These are phyloP conservation scores for Elongisporangium anandrum DNA, from an alignment of 352 stramenopile genomes.

Conservation along the genomic window DNA sequence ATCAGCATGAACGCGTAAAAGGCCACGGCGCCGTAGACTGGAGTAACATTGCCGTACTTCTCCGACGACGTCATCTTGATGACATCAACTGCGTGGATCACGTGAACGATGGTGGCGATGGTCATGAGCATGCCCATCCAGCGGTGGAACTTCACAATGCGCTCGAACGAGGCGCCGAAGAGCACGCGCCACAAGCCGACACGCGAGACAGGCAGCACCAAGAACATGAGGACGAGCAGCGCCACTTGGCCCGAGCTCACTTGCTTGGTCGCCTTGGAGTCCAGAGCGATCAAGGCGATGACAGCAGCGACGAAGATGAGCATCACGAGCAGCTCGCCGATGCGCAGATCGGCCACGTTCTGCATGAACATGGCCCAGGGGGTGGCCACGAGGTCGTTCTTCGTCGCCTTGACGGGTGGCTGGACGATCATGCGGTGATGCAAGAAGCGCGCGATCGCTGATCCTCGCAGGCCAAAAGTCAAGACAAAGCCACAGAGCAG, in stretches of 20 bases:
- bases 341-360: conserved; percentile 42
- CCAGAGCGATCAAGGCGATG: conserved; percentile 33
- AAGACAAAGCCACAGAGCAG: conserved; percentile 47
- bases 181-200: conserved; percentile 61
- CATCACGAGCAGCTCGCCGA: conserved; percentile 62
- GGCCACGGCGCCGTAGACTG: conserved; percentile 57
- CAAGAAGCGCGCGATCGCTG: conserved; percentile 31
- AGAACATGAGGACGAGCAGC: conserved; percentile 74
- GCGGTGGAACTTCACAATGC: conserved; percentile 83
- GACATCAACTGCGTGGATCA: conserved; percentile 42
- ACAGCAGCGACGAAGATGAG: conserved; percentile 58
- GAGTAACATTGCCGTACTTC: conserved; percentile 49
- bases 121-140: conserved; percentile 67
- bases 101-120: conserved; percentile 51
- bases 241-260: conserved; percentile 50
- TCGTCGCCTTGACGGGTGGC: conserved; percentile 48
- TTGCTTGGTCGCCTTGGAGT: conserved; percentile 25
- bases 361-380: conserved; percentile 47
- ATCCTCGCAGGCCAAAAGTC: conserved; percentile 29
- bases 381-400: conserved; percentile 33
- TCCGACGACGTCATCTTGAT: conserved; percentile 33
- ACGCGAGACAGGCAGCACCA: conserved; percentile 63
- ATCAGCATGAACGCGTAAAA: conserved; percentile 59
- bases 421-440: conserved; percentile 43
- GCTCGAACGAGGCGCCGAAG: conserved; percentile 76